Base-by-base conservation (phyloP, 106 monocot genomes). In the Gastrodia elata region DNA sequence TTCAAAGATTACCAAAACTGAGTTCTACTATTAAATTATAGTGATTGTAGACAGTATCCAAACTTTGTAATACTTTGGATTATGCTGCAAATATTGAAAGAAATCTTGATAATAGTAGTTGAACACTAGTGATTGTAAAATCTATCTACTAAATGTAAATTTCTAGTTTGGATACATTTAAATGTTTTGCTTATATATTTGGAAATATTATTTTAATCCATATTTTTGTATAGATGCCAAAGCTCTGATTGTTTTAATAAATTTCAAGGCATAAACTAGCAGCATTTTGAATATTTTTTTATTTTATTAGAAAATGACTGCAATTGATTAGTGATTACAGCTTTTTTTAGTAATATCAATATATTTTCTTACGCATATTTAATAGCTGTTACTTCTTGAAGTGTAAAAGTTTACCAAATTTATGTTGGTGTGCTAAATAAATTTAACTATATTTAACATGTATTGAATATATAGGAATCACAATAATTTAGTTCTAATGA, bases 211-310 rank as follows among this genome's bases (percentile, higher is more conserved):
- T 52, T 2, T 52, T 52, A 18, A 52, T n/a, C 52, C n/a, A n/a
- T 52, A 52, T 3, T 52, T 46, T 8, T 52, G 22, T n/a, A 5
- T 52, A 52, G 52, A 52, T 52, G 52, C 52, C 22, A 52, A 2
- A 52, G 46, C 22, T n/a, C 22, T 52, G 52, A 52, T 52, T 52
- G 6, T 20, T 52, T 52, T 52, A 18, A 52, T 8, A 52, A 6
- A n/a, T 42, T 52, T 11, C 16, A 52, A 52, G 0, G 0, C 1
- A 22, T 22, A 52, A 52, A 52, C 8, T 9, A 52, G 18, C 5
- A n/a, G 52, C 22, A 52, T 52, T n/a, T 52, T 52, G 52, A 52
- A 52, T 52, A 52, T 52, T 52, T 28, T 13, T 61, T 61, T 61
- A 7, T 28, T 61, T 32, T 61, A 61, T n/a, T 30, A 28, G 32